Percentiles rank a stretch among this genome's conserved stretches.
These are phyloP conservation scores for Datura wrightii DNA, from an alignment of 257 asterid species.

Conservation along the genomic window DNA sequence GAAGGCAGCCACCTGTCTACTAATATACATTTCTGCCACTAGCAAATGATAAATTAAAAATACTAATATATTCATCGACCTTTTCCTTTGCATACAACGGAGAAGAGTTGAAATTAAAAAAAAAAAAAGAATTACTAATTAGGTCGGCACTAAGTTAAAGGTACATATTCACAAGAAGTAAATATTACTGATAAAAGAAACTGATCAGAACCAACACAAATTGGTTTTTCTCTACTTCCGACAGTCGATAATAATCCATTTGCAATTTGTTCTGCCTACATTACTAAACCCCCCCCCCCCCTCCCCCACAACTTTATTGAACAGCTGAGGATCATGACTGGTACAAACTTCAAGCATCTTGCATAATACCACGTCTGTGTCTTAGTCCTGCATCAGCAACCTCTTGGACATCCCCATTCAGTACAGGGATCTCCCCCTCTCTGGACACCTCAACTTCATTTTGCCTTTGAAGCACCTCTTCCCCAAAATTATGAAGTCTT, in stretches of 20 bases:
- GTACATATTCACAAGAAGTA: constrained; percentile 34
- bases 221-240: background rate
- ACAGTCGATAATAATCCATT: background rate
- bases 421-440: constrained; percentile 42
- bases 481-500: constrained; percentile 89
- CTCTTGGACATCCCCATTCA: constrained; percentile 40
- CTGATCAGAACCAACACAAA: constrained; percentile 15
- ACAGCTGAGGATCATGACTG: background rate
- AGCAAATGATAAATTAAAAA: background rate
- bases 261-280: constrained; percentile 16
- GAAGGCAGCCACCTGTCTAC: background rate
- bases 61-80: background rate
- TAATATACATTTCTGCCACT: background rate
- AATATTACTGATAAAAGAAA: background rate
- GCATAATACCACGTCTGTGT: constrained; percentile 58
- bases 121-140: constrained; percentile 18
- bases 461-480: constrained; percentile 46
- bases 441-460: constrained; percentile 30
- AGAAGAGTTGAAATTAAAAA: background rate
- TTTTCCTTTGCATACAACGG: background rate
- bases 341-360: constrained; percentile 46
- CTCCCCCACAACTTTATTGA: background rate
- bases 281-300: background rate
- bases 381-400: constrained; percentile 57
- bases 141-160: background rate